Base-by-base conservation (phyloP, 768 basidiomycete species). In the Tubosaeta sp. region DNA sequence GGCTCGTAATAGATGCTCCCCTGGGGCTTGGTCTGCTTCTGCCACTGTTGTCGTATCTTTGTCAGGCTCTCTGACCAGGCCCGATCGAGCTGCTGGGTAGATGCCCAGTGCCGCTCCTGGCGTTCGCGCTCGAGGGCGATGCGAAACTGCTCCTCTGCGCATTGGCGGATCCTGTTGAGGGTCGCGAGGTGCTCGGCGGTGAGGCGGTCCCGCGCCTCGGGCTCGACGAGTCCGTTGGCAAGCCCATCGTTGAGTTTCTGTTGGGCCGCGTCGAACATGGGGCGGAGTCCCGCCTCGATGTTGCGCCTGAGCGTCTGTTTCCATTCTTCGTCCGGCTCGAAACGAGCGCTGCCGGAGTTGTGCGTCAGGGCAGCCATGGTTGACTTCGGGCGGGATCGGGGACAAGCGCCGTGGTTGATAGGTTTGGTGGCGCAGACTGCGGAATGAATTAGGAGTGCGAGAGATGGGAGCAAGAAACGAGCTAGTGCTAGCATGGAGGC, bases 181-280 rank as follows among this genome's bases (percentile, higher is more conserved):
- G 74, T 63, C 0, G 65, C 59, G 16, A 67, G 57, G 59, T 77
- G 75, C 35, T 81, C 75, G 0, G 61, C 48, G 58, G 58, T 59
- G 33, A 80, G 60, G n/a, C 64, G 67, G 13, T 75, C 67, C 6
- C 75, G 69, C 42, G 67, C 59, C 16, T 57, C 51, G 4, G 63
- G 67, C 37, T 58, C 47, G 51, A 72, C 59, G 63, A 78, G 55
- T 51, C 65, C 60, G 29, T 9, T 29, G 29, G 9, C 29, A 4
- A 29, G 29, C 29, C 2, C 29, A 9, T 29, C 29, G 29, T 29
- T 74, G 34, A 81, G 67, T 52, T 79, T 81, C 52, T 80, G 76
- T 68, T 83, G 83, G 17, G 87, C 81, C 53, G 85, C 85, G 50
- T 83, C 76, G 54, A 86, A 76, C 57, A 67, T 65, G 43, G 66